phyloP scores from a whole-genome alignment of 352 stramenopile genomes.

The Phytophthora lateralis region DNA sequence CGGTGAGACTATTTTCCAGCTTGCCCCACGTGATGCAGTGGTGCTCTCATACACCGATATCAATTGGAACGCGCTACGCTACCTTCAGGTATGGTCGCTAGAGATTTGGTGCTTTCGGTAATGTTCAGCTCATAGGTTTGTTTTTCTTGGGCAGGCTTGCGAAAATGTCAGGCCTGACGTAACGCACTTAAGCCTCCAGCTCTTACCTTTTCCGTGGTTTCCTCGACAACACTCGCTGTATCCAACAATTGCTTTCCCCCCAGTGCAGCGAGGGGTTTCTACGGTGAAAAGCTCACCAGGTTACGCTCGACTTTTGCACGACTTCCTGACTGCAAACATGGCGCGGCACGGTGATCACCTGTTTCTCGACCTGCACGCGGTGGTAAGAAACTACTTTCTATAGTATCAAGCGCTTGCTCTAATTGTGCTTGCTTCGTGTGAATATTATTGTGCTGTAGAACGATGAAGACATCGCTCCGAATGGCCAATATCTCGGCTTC shows the following conservation, averaged over 20 bases:
- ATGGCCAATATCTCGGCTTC: slow-evolving; percentile 46
- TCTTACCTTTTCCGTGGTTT: slow-evolving; percentile 90
- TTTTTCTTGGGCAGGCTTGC: slow-evolving; percentile 34
- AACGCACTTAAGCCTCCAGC: slow-evolving; percentile 71
- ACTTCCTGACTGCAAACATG: slow-evolving; percentile 52
- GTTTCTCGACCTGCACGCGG: slow-evolving; percentile 65
- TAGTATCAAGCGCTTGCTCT: neutral
- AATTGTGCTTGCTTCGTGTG: neutral
- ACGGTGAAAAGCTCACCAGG: slow-evolving; percentile 41
- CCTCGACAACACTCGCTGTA: slow-evolving; percentile 48
- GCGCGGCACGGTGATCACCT: slow-evolving; percentile 23
- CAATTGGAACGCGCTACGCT: slow-evolving; percentile 83
- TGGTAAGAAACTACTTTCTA: slow-evolving; percentile 29
- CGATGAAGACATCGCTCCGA: slow-evolving; percentile 44
- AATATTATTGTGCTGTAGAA: slow-evolving; percentile 29
- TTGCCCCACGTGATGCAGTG: slow-evolving; percentile 49
- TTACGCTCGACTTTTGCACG: slow-evolving; percentile 48
- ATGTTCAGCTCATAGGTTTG: neutral
- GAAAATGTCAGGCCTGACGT: slow-evolving; percentile 64
- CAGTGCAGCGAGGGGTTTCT: slow-evolving; percentile 38
- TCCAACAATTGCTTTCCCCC: slow-evolving; percentile 41
- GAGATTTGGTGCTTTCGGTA: too few relatives aligned
- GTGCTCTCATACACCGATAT: slow-evolving; percentile 85
- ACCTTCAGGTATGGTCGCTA: slow-evolving; percentile 49
- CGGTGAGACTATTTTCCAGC: slow-evolving; percentile 47